These are phyloP conservation scores for Hypoxylon sp. DNA, from an alignment of 2,329 filamentous ascomycete species.

Conservation along the genomic window DNA sequence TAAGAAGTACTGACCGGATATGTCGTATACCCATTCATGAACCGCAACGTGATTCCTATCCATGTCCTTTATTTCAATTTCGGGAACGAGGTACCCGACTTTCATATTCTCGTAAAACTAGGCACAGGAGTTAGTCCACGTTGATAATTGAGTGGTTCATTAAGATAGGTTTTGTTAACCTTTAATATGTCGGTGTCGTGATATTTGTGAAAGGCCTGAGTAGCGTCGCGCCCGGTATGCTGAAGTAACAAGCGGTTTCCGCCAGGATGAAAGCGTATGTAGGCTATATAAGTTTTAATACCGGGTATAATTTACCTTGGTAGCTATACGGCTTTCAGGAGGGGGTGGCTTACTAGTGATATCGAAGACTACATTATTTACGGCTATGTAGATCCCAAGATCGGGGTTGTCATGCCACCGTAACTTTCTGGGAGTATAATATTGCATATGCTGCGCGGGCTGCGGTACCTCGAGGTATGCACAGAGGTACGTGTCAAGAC, in stretches of 20 bases:
- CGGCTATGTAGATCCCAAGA: constrained; percentile 32
- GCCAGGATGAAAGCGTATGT: constrained; percentile 37
- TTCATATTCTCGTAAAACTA: constrained; percentile 22
- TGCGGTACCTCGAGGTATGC: constrained; percentile 18
- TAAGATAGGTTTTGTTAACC: constrained; percentile 4
- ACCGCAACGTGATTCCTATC: constrained; percentile 27
- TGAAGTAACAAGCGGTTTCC: constrained; percentile 23
- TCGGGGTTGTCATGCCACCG: constrained; percentile 38
- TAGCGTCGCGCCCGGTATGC: constrained; percentile 30
- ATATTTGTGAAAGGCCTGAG: constrained; percentile 18
- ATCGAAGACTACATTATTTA: constrained; percentile 34
- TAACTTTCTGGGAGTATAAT: constrained; percentile 30
- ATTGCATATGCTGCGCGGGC: background rate
- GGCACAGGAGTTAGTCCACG: background rate
- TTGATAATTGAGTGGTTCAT: background rate
- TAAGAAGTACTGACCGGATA: constrained; percentile 18
- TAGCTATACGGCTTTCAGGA: background rate
- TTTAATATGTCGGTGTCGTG: constrained; percentile 28
- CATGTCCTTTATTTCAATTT: constrained; percentile 17
- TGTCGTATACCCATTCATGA: constrained; percentile 40
- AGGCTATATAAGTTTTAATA: constrained; percentile 25
- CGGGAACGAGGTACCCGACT: constrained; percentile 37
- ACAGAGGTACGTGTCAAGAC: constrained; percentile 26
- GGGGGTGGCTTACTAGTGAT: constrained; percentile 27
- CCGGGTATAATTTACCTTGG: background rate